Evolutionary conservation across 1,139 yeast genomes (phyloP).

Genomic region (Zhuliangozyma parablackwelliae): DNA sequence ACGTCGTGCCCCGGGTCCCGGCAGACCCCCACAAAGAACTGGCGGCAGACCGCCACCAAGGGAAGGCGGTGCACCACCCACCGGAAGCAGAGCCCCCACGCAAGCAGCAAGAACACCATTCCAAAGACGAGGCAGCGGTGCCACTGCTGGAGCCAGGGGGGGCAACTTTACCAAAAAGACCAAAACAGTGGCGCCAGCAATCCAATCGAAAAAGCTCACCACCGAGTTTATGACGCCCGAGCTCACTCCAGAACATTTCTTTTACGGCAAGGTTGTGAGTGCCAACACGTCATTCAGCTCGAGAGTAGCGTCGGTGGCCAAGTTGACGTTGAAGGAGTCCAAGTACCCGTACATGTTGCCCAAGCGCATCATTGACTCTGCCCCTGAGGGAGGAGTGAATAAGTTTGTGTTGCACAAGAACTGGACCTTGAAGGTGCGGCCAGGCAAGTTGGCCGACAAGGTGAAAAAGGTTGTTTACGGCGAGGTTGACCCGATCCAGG

Average conservation of each 20-base stretch:
- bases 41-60: too few species aligned
- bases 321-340: slow-evolving; percentile 34
- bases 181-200: slow-evolving; percentile 4
- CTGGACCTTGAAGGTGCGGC: slow-evolving; percentile 25
- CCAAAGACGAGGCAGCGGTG: too few species aligned
- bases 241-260: slow-evolving; percentile 28
- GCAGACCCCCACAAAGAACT: too few species aligned
- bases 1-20: too few species aligned
- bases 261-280: slow-evolving; percentile 37
- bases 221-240: slow-evolving; percentile 19
- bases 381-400: slow-evolving; percentile 17
- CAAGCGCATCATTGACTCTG: slow-evolving; percentile 26
- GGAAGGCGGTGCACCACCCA: too few species aligned
- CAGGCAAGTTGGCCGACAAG: slow-evolving; percentile 20
- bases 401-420: slow-evolving; percentile 32
- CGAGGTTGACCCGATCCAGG: slow-evolving; percentile 11
- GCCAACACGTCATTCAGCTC: slow-evolving; percentile 27
- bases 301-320: slow-evolving; percentile 41
- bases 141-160: too few species aligned
- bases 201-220: slow-evolving; percentile 13
- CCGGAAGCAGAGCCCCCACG: too few species aligned
- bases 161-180: too few species aligned
- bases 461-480: slow-evolving; percentile 35
- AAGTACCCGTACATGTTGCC: slow-evolving; percentile 44
- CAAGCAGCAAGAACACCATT: too few species aligned